Conservation (phyloP, 257 asterid species). For the Nemophila menziesii region DNA sequence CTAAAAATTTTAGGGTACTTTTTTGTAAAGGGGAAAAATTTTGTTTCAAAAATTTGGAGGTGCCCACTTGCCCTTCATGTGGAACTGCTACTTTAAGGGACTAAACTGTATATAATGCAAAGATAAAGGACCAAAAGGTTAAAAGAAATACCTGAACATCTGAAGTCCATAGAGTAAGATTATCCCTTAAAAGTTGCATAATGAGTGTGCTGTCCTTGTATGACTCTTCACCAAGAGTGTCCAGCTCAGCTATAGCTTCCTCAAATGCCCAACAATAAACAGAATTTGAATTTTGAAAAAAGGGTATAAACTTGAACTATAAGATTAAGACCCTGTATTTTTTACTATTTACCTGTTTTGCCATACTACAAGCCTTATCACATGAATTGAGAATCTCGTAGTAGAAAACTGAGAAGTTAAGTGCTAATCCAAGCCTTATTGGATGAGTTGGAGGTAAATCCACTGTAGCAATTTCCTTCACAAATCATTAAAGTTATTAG, state of each 20-base stretch:
- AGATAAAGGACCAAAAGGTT: constrained; percentile 3
- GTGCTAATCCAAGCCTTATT: too few species aligned
- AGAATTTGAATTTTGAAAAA: too few species aligned
- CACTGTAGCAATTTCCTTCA: constrained; percentile 32
- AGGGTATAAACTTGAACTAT: background rate
- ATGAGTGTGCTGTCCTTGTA: constrained; percentile 50
- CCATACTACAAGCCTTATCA: constrained; percentile 38
- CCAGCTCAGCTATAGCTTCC: constrained; percentile 46
- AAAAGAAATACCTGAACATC: constrained; percentile 50
- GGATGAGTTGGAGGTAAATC: constrained; percentile 41
- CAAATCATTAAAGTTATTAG: background rate
- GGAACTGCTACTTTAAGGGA: too few species aligned
- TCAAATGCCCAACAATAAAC: constrained; percentile 30
- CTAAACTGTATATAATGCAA: too few species aligned
- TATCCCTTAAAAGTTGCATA: too few species aligned
- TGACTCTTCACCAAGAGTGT: too few species aligned
- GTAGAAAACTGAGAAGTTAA: too few species aligned
- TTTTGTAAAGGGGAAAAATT: too few species aligned
- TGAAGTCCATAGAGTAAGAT: constrained; percentile 46
- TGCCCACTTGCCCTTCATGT: too few species aligned
- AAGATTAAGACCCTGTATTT: background rate
- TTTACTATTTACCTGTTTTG: constrained; percentile 27
- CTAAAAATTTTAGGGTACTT: too few species aligned
- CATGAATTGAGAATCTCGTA: constrained; percentile 41
- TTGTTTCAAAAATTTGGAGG: too few species aligned